Evolutionary conservation across 1,139 yeast species (phyloP), one percentile per base, ranked within the genome.

Genomic region (Yamadazyma atlantica): DNA sequence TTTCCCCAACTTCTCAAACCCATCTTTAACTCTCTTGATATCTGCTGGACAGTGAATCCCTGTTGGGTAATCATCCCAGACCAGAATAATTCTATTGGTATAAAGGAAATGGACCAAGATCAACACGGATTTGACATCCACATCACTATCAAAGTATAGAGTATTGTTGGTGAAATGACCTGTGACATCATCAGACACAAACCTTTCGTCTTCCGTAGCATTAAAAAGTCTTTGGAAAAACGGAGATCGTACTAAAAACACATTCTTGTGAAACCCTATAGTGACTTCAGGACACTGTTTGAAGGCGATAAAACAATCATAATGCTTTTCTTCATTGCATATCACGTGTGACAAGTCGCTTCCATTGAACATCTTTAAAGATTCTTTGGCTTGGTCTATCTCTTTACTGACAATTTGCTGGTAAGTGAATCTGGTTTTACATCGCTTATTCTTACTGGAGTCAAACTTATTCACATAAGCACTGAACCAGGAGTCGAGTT

Each of bases 91-190:
- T 19, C 45, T 43, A 30, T 64, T 62, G 2, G 72, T 58, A 44
- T 70, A 71, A 2, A 67, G 41, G 37, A 55, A 61, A 46, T 67
- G 66, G 1, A 66, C 48, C 8, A 68, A 55, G 4, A 69, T 51
- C 18, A 66, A 45, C 1, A 67, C 41, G 0, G 75, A 50, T 30
- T 55, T 53, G 4, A 56, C 34, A 29, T 60, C 53, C 1, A 66
- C 41, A 1, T 47, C 40, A 4, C 53, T 41, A 2, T 45, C 34
- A 41, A 65, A 48, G 3, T 33, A 21, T 18, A 65, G 29, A 2
- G 39, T 40, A 8, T 42, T 31, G 4, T 46, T 44, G 13, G 51
- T 42, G 38, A 50, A 61, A n/a, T 35, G 36, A 0, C 66, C 70
- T 35, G 44, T 42, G 6, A 66, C 38, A 2, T 51, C 54, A 14